phyloP scores from a whole-genome alignment of 2,329 filamentous ascomycete species.

The Chrysosporium keratinophilum region DNA sequence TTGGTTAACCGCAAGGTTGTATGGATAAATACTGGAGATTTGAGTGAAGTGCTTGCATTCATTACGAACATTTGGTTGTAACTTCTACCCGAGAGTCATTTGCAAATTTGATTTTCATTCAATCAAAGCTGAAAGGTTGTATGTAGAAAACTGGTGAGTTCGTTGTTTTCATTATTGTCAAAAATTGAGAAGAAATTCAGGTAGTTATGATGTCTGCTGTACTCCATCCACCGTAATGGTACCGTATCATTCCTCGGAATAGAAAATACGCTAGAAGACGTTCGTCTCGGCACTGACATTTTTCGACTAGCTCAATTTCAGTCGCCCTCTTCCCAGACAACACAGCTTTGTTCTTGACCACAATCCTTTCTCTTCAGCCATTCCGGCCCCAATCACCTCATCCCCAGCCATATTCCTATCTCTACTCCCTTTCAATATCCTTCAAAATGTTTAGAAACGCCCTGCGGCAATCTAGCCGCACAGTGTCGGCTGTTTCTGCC shows the following conservation, averaged over 20 bases:
- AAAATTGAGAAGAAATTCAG: background rate
- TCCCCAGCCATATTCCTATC: constrained; percentile 34
- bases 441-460: constrained; percentile 92
- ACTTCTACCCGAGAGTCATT: no score
- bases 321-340: constrained; percentile 53
- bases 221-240: background rate
- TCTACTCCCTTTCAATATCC: constrained; percentile 35
- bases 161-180: no score
- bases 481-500: constrained; percentile 86
- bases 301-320: constrained; percentile 52
- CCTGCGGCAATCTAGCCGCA: constrained; percentile 91
- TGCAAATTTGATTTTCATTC: no score
- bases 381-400: constrained; percentile 34
- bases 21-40: no score
- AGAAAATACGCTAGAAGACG: constrained; percentile 7
- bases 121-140: background rate
- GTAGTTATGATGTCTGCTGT: background rate
- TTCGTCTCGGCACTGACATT: constrained; percentile 31
- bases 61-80: no score
- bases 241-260: background rate
- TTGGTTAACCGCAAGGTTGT: no score
- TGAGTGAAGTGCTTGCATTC: no score
- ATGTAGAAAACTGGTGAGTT: background rate
- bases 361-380: constrained; percentile 34
- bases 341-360: constrained; percentile 35